Evolutionary conservation across 352 stramenopile genomes (phyloP).

Genomic region (Globisporangium abappressorium): DNA sequence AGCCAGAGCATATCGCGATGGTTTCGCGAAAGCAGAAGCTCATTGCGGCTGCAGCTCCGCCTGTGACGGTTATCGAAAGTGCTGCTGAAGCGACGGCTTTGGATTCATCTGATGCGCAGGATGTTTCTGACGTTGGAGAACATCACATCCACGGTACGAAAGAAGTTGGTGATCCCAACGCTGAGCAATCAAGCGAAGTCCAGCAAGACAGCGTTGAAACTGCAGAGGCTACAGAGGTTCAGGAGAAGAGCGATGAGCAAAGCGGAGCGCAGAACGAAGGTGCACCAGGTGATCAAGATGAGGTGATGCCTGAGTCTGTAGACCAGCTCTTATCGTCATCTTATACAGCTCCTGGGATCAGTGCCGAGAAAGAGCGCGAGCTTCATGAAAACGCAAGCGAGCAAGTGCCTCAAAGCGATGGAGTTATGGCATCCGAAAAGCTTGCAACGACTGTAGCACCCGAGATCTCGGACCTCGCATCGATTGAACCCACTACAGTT

Average conservation of each 20-base stretch:
- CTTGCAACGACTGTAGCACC: not conserved
- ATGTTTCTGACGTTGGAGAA: not conserved
- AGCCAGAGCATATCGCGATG: constrained; percentile 46
- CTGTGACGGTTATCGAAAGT: not conserved
- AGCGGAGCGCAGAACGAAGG: not conserved
- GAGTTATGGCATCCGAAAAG: not conserved
- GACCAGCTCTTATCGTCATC: too few relatives aligned
- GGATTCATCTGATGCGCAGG: not conserved
- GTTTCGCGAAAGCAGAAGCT: constrained; percentile 34
- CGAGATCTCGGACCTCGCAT: not conserved
- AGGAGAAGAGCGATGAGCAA: not conserved
- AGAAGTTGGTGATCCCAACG: not conserved
- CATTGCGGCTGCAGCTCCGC: not conserved
- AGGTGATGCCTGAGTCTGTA: not conserved
- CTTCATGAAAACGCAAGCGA: not conserved
- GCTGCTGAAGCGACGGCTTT: not conserved
- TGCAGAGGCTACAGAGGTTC: not conserved
- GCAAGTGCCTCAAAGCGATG: not conserved
- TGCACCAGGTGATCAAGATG: not conserved
- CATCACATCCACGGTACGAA: not conserved
- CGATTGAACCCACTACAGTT: not conserved
- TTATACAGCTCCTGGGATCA: not conserved
- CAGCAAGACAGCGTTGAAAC: not conserved
- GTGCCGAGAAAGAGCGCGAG: not conserved
- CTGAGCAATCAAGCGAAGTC: not conserved